phyloP scores from a whole-genome alignment of 768 basidiomycete species.

The Mrakia hoshinonis region DNA sequence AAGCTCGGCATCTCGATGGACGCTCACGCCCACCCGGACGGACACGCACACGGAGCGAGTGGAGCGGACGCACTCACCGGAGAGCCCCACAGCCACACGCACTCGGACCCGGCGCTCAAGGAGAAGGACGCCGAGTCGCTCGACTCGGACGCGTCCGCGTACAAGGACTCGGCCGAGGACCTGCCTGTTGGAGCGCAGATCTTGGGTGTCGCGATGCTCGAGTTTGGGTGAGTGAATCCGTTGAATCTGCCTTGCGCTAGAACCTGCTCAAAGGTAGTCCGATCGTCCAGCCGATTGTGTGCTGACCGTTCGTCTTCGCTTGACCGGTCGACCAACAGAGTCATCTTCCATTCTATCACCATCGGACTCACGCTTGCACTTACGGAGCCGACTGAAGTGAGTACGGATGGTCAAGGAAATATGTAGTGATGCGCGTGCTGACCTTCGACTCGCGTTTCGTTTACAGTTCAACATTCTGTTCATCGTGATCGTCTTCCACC shows the following conservation, averaged over 20 bases:
- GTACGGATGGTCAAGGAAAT: neutral
- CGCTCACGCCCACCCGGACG: neutral
- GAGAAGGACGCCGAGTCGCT: neutral
- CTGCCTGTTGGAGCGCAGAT: conserved; percentile 53
- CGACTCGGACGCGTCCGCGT: neutral
- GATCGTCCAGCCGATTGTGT: conserved; percentile 59
- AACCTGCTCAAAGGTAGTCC: too few species aligned
- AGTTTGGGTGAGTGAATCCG: conserved; percentile 65
- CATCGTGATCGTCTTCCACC: conserved; percentile 82
- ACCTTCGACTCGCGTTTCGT: conserved; percentile 38
- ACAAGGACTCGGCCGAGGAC: conserved; percentile 3
- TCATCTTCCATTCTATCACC: conserved; percentile 44
- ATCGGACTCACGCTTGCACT: conserved; percentile 91
- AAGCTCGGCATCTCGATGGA: conserved; percentile 50
- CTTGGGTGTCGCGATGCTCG: conserved; percentile 79
- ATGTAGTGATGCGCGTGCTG: neutral
- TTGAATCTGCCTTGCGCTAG: neutral
- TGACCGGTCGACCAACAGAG: too few species aligned
- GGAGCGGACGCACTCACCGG: neutral
- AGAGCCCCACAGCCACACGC: too few species aligned
- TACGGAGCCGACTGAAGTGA: neutral
- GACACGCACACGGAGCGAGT: conserved; percentile 26
- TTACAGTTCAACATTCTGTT: conserved; percentile 71
- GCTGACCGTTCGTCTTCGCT: neutral
- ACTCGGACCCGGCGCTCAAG: neutral